These are phyloP conservation scores for Hericium alpestre DNA, from an alignment of 768 basidiomycete species.

Conservation along the genomic window DNA sequence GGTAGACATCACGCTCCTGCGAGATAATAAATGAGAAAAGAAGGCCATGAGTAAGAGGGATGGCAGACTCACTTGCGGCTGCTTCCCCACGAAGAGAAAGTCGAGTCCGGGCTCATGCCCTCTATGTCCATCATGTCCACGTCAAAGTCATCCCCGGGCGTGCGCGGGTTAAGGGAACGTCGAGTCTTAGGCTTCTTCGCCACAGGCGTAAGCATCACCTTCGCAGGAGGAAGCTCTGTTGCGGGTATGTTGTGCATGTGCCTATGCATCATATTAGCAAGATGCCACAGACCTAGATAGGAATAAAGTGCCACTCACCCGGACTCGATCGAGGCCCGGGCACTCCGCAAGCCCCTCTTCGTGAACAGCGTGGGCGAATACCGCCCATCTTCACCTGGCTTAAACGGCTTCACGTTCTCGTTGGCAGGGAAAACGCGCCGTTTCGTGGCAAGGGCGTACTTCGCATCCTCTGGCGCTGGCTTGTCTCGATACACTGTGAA, in stretches of 20 bases:
- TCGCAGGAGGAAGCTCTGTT: not conserved
- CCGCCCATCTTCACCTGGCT: not conserved
- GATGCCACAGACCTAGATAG: no score
- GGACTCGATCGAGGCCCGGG: not conserved
- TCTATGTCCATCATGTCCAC: not conserved
- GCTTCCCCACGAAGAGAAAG: not conserved
- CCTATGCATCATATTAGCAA: not conserved
- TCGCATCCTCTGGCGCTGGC: no score
- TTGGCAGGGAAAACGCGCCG: no score
- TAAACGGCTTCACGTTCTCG: not conserved
- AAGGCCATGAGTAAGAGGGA: not conserved
- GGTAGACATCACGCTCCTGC: not conserved
- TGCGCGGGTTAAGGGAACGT: not conserved
- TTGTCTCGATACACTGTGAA: no score
- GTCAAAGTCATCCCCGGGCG: not conserved
- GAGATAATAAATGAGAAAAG: not conserved
- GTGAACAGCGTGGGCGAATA: not conserved
- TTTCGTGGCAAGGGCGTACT: no score
- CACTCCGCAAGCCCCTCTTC: not conserved
- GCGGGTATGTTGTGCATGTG: not conserved
- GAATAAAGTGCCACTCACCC: not conserved
- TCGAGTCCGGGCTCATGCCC: no score
- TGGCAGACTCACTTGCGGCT: not conserved
- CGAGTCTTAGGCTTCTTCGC: not conserved
- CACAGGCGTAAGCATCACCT: not conserved